Base-by-base conservation (phyloP, 345 rosid species). In the Linum tenue region DNA sequence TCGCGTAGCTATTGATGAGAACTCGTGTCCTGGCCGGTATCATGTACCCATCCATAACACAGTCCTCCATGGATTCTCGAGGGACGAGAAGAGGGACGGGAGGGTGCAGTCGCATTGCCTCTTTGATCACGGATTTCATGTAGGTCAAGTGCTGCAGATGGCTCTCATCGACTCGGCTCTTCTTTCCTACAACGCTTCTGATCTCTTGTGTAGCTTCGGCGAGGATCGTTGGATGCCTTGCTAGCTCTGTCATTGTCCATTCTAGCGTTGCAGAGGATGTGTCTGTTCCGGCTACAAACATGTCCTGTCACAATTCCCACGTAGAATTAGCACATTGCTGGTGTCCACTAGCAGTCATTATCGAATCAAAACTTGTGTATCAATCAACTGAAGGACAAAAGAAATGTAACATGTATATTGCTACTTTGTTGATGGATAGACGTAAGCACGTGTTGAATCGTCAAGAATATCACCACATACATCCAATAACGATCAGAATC, bases 281-380 rank as follows among this genome's bases (percentile, higher is more conserved):
- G 59, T 75, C 79, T 3, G 79, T 74, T 65, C 81, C 81, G 5
- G 79, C 79, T 5, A 80, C 79, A 44, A 77, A 71, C 81, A 77
- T 72, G 69, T 80, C 83, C 83, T 77, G 76, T 60, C 36, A 17
- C 1, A 16, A 60, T 5, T 3, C 7, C 5, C 36, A 4, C 38
- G 2, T 22, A 22, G 31, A 22, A 22, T 22, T 22, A 22, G 31
- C 1, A n/a, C 31, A 22, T 22, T 22, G 31, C 31, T 22, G 31
- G 31, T 22, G 1, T 22, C 31, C 31, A 22, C 0, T 22, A 22
- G 31, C 31, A 22, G 31, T 22, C 31, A 22, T 22, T 22, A 22
- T 22, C 31, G 0, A 22, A 22, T 22, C 31, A 22, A 22, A 22
- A 22, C 31, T 1, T 22, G 1, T 22, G 31, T 22, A 22, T 22